These are phyloP conservation scores for Termitomyces sp. DNA, from an alignment of 768 basidiomycete genomes.

Conservation along the genomic window DNA sequence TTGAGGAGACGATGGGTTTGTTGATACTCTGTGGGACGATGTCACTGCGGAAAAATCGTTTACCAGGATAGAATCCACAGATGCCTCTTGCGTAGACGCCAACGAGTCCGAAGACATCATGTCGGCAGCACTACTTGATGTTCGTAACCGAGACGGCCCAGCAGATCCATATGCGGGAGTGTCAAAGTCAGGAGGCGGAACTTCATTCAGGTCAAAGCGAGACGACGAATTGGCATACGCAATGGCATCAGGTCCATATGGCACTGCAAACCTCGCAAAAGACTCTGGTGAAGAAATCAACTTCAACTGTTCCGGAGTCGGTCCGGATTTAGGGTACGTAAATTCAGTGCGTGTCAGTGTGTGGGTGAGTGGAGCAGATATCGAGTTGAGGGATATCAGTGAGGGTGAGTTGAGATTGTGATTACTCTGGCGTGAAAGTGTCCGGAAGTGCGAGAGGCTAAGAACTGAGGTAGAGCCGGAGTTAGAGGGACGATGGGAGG, in stretches of 20 bases:
- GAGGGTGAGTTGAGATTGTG: conserved; percentile 57
- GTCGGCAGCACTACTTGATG: conserved; percentile 19
- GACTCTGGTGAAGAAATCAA: conserved; percentile 64
- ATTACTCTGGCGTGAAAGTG: conserved; percentile 41
- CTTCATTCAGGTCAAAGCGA: conserved; percentile 28
- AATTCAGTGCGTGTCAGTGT: conserved; percentile 69
- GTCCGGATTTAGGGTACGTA: conserved; percentile 55
- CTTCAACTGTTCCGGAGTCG: conserved; percentile 59
- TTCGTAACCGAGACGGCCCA: conserved; percentile 22
- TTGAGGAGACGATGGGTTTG: background rate
- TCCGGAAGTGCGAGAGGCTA: conserved; percentile 42
- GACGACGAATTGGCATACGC: conserved; percentile 52
- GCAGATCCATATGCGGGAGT: conserved; percentile 15
- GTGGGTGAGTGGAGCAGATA: conserved; percentile 72
- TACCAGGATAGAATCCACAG: background rate
- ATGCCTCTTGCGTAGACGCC: background rate
- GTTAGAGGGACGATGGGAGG: conserved; percentile 23
- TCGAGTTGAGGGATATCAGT: conserved; percentile 63
- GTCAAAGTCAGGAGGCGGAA: conserved; percentile 55
- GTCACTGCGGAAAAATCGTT: background rate
- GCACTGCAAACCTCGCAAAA: conserved; percentile 65
- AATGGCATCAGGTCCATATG: conserved; percentile 70
- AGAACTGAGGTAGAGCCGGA: conserved; percentile 29
- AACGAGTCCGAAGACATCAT: background rate
- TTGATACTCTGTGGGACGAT: background rate